Evolutionary conservation across 2,329 filamentous ascomycete species (phyloP).

Genomic region (Epichloe typhina): DNA sequence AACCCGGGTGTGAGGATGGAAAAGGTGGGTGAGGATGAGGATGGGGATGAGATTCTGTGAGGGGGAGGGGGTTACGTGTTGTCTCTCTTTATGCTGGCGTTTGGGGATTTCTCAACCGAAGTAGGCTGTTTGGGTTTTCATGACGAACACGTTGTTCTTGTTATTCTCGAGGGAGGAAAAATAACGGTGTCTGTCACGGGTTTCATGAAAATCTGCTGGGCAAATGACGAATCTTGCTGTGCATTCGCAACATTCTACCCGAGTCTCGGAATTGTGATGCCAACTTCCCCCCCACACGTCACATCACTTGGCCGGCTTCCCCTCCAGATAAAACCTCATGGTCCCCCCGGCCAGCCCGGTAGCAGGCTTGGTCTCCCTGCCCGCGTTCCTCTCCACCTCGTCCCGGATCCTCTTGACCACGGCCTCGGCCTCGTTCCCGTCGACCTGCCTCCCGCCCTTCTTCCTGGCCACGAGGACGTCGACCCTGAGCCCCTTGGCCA

Average conservation of each 20-base stretch:
- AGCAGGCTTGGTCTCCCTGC: slow-evolving; percentile 31
- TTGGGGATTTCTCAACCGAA: neutral
- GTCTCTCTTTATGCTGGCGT: neutral
- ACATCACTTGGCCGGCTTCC: slow-evolving; percentile 7
- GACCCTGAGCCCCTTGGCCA: slow-evolving; percentile 62
- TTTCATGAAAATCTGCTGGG: too few species aligned
- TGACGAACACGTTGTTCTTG: neutral
- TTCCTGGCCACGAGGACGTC: slow-evolving; percentile 55
- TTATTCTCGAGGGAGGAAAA: too few species aligned
- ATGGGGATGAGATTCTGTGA: slow-evolving; percentile 1
- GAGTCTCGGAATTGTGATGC: too few species aligned
- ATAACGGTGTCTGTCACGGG: too few species aligned
- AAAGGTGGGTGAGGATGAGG: neutral
- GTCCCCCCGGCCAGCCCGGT: slow-evolving; percentile 32
- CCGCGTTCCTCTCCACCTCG: slow-evolving; percentile 20
- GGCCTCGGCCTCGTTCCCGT: slow-evolving; percentile 45
- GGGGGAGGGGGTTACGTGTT: neutral
- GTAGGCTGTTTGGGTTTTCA: neutral
- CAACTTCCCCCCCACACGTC: neutral
- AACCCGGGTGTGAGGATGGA: neutral
- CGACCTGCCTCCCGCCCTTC: slow-evolving; percentile 47
- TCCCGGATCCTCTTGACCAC: slow-evolving; percentile 34
- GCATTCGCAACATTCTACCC: too few species aligned
- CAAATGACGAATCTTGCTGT: too few species aligned
- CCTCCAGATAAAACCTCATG: slow-evolving; percentile 31